phyloP scores from a whole-genome alignment of 2,329 filamentous ascomycete genomes.

The Nakataea oryzae region DNA sequence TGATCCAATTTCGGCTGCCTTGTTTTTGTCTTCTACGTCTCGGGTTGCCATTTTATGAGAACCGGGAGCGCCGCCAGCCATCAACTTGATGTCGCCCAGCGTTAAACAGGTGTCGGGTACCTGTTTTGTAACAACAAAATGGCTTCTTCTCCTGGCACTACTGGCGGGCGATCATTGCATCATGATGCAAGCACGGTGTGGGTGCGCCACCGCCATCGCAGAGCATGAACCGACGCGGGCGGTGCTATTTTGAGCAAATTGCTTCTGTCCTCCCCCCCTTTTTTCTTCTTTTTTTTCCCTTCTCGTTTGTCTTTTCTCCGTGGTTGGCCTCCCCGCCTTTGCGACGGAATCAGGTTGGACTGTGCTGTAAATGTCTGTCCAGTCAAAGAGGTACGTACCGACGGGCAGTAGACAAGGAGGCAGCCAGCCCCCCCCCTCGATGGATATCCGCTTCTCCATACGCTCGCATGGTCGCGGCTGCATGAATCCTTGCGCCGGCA shows the following conservation, averaged over 20 bases:
- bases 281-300: background rate
- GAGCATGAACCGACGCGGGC: background rate
- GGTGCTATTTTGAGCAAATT: background rate
- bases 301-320: background rate
- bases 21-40: background rate
- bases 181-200: background rate
- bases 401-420: background rate
- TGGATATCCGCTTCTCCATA: background rate
- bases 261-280: no score
- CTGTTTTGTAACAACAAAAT: background rate
- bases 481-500: background rate
- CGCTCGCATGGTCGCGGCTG: background rate
- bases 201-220: no score
- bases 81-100: background rate
- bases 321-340: no score
- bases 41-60: background rate
- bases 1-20: no score
- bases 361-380: background rate
- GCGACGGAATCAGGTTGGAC: background rate
- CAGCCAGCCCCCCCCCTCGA: background rate
- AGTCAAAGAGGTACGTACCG: no score
- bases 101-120: background rate
- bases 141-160: background rate
- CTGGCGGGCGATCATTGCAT: background rate
- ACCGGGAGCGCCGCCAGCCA: background rate